Evolutionary conservation across 108 stramenopile genomes (phyloP).

Genomic region (Fistulifera pelliculosa): DNA sequence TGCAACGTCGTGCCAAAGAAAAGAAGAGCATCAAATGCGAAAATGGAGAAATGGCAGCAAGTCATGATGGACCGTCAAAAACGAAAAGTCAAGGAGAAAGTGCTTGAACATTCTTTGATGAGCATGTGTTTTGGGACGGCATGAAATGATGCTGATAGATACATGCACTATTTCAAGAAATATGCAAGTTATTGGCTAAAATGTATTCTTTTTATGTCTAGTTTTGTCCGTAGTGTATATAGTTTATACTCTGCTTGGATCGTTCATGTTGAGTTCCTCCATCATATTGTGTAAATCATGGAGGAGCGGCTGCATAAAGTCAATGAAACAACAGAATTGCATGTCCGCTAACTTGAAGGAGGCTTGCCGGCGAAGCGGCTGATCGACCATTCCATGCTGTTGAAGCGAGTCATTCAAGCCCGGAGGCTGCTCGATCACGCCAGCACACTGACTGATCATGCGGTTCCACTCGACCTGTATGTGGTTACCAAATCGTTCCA

Average conservation of each 20-base stretch:
- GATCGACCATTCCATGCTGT: neutral
- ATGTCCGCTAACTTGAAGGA: no score
- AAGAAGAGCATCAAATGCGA: slow-evolving; percentile 73
- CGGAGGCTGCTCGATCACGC: neutral
- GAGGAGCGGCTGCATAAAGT: neutral
- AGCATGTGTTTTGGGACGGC: no score
- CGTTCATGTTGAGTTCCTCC: slow-evolving; percentile 6
- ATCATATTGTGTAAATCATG: slow-evolving; percentile 1
- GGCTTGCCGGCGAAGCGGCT: neutral
- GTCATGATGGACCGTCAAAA: slow-evolving; percentile 81
- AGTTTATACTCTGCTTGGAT: slow-evolving; percentile 2
- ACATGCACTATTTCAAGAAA: no score
- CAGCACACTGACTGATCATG: neutral
- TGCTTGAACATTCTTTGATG: no score
- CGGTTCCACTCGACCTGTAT: neutral
- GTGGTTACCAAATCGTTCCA: neutral
- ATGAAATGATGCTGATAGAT: no score
- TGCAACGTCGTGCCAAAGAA: slow-evolving; percentile 71
- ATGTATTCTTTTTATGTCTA: no score
- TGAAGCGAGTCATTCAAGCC: neutral
- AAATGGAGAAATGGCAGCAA: slow-evolving; percentile 86
- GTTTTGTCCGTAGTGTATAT: no score
- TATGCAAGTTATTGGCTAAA: no score
- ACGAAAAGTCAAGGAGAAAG: slow-evolving; percentile 31
- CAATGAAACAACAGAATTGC: neutral